Base-by-base conservation (phyloP, 2,329 filamentous ascomycete species). In the Cercospora zeae-maydis region DNA sequence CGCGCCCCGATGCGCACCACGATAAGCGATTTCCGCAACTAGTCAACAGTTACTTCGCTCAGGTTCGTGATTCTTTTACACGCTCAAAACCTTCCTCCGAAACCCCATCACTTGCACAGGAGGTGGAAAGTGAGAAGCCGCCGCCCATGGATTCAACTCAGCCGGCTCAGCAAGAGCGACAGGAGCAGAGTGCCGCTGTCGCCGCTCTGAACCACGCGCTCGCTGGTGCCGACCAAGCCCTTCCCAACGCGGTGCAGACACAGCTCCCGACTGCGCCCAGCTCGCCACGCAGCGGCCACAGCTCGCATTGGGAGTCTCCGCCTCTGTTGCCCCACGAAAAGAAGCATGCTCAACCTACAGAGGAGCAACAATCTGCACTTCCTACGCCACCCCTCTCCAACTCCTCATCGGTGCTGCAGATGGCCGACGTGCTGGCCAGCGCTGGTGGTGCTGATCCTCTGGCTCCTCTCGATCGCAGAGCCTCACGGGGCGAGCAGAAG, bases 1-100 rank as follows among this genome's bases (percentile, higher is more conserved):
- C 95, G 70, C 90, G 93, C 74, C 95, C 95, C 70, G 93, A 98
- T 79, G 88, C 90, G 24, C 70, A 71, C 67, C 88, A 90, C 75
- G 95, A 99, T 82, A 97, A 96, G 81, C 90, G 95, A 80, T 84
- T 96, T 76, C 95, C 95, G 71, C 91, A 92, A 77, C 96, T 98
- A 9, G 89, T 95, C 85, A 86, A 88, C 78, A 96, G 89, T 83
- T 97, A 95, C 84, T 96, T 98, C 85, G 90, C 89, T 82, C 95
- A 99, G 93, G 95, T 99, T 96, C 88, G 95, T 97, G 85, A 86
- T 84, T 86, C 85, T 82, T 86, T 88, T 71, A 63, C 74, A 72
- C 70, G 70, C 73, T 69, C 62, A 58, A 61, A 65, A 63, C 53
- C 34, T 42, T 36, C 59, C 62, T 59, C 59, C 61, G 61, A 62